Percentiles rank a stretch among this genome's conserved stretches.
These are phyloP conservation scores for Chamaecyparis obtusa DNA, from an alignment of 75 land plant genomes.

Conservation along the genomic window DNA sequence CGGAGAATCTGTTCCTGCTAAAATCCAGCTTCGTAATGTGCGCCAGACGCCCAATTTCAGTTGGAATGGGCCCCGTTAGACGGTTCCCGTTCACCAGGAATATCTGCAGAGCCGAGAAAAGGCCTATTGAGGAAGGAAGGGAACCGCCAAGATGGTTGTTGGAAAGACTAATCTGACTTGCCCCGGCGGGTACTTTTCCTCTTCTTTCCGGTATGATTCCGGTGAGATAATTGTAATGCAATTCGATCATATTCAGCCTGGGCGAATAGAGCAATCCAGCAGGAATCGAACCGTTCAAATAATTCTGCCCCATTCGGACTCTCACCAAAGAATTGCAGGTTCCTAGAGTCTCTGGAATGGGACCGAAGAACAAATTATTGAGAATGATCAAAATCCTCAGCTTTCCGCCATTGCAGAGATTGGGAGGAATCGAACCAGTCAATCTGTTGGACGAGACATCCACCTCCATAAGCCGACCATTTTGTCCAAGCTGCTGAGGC, in stretches of 20 bases:
- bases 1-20: slow-evolving; percentile 24
- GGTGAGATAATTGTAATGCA: slow-evolving; percentile 49
- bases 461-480: slow-evolving; percentile 3
- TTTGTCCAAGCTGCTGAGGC: slow-evolving; percentile 39
- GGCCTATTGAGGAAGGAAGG: slow-evolving; percentile 25
- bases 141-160: slow-evolving; percentile 22
- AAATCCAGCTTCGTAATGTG: slow-evolving; percentile 19
- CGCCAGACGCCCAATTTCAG: slow-evolving; percentile 29
- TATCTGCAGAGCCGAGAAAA: slow-evolving; percentile 20
- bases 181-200: slow-evolving; percentile 21
- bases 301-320: slow-evolving; percentile 73
- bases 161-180: slow-evolving; percentile 24
- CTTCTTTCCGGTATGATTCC: slow-evolving; percentile 53
- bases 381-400: slow-evolving; percentile 66
- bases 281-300: slow-evolving; percentile 72
- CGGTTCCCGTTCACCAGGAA: slow-evolving; percentile 20
- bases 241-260: slow-evolving; percentile 47
- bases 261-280: slow-evolving; percentile 71
- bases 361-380: slow-evolving; percentile 64
- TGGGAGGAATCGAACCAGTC: slow-evolving; percentile 60
- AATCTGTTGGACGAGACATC: slow-evolving; percentile 49
- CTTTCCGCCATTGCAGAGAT: slow-evolving; percentile 60
- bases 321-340: slow-evolving; percentile 58
- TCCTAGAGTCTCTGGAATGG: slow-evolving; percentile 63
- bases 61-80: slow-evolving; percentile 28